Evolutionary conservation across 176 grass and related monocot species (phyloP).

Genomic region (Phoenix dactylifera): DNA sequence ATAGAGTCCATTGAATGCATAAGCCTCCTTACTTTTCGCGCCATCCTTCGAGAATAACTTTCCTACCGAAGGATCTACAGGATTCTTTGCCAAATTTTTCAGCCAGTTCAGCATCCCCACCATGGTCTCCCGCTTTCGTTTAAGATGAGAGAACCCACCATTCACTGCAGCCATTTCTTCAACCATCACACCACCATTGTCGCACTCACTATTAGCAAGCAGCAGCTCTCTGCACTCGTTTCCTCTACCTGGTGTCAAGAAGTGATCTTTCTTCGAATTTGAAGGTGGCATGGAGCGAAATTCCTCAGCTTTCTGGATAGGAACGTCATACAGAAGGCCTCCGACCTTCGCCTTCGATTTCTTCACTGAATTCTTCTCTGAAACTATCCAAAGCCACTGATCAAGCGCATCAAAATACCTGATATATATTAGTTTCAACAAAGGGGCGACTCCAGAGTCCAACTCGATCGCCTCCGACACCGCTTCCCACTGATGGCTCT

Average conservation of each 20-base stretch:
- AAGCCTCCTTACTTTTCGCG: constrained; percentile 14
- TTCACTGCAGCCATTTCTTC: background rate
- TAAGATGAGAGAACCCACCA: constrained; percentile 13
- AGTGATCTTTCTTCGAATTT: constrained; percentile 22
- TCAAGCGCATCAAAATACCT: constrained; percentile 52
- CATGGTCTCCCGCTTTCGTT: constrained; percentile 38
- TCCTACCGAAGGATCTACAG: constrained; percentile 1
- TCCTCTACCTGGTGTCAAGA: background rate
- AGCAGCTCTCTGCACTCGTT: background rate
- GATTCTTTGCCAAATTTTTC: constrained; percentile 23
- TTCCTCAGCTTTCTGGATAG: background rate
- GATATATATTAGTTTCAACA: constrained; percentile 39
- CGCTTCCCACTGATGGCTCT: constrained; percentile 20
- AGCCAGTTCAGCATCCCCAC: constrained; percentile 43
- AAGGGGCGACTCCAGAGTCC: constrained; percentile 13
- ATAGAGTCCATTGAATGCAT: background rate
- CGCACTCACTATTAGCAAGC: background rate
- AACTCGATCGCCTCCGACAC: constrained; percentile 31
- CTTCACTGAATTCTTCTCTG: background rate
- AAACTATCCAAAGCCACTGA: constrained; percentile 31
- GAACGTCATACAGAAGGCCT: background rate
- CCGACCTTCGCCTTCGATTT: background rate
- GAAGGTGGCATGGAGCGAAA: background rate
- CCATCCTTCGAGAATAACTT: background rate
- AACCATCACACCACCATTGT: background rate